Conservation (phyloP, 1,284 basidiomycete species). For the Pascua guehoae region DNA sequence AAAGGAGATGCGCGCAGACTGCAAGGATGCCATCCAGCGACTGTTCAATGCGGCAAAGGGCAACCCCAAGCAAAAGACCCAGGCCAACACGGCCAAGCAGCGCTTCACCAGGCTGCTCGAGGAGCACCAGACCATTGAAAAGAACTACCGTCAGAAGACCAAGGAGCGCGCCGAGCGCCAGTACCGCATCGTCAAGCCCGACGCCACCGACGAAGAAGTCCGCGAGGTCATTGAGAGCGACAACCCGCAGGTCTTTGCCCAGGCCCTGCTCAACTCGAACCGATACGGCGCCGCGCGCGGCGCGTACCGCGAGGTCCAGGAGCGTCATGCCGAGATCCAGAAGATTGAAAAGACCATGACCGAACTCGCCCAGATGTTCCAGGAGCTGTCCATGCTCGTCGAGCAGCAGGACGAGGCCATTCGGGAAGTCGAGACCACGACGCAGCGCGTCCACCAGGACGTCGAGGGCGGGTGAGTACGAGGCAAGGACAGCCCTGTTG, state of each 20-base stretch:
- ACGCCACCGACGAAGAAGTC: conserved; percentile 81
- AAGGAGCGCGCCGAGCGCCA: conserved; percentile 93
- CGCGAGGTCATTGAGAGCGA: conserved; percentile 70
- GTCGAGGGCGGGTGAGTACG: conserved; percentile 63
- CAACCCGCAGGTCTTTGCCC: conserved; percentile 77
- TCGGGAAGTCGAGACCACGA: conserved; percentile 61
- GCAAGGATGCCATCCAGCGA: conserved; percentile 74
- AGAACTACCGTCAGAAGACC: conserved; percentile 87
- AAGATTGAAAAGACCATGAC: conserved; percentile 82
- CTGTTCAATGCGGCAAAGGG: conserved; percentile 72
- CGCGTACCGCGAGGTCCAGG: conserved; percentile 81
- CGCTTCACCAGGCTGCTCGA: conserved; percentile 52
- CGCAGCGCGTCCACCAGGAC: conserved; percentile 62
- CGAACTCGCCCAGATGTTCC: conserved; percentile 83
- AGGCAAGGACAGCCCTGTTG: no score
- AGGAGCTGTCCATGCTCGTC: conserved; percentile 79
- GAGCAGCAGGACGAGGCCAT: conserved; percentile 76
- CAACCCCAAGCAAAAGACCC: conserved; percentile 74
- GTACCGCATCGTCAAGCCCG: conserved; percentile 92
- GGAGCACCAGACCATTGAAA: conserved; percentile 79
- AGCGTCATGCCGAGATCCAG: conserved; percentile 81
- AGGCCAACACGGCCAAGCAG: conserved; percentile 59
- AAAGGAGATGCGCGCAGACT: conserved; percentile 64
- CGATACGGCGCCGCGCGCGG: conserved; percentile 78
- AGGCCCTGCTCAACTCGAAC: conserved; percentile 79